Evolutionary conservation across 495 filamentous ascomycete genomes (phyloP).

Genomic region (Haplographium delicatum): DNA sequence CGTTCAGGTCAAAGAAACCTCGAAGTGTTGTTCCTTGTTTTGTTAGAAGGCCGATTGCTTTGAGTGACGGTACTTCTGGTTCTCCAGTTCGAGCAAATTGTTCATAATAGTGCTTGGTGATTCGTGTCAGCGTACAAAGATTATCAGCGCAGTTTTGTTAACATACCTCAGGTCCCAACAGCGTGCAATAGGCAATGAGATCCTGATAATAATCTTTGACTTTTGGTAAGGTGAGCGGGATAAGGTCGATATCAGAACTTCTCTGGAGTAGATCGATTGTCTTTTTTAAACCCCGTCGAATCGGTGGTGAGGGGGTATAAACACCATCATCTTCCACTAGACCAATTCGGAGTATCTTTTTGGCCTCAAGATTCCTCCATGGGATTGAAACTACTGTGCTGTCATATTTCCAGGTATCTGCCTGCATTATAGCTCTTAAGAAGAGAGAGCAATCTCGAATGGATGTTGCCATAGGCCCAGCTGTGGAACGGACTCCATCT

Average conservation of each 20-base stretch:
- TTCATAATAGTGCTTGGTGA: constrained; percentile 13
- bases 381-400: not conserved
- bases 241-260: not conserved
- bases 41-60: not conserved
- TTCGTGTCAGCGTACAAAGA: not conserved
- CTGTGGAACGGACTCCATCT: constrained; percentile 32
- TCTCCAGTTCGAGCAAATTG: constrained; percentile 9
- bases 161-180: constrained; percentile 9
- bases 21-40: not conserved
- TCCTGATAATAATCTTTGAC: constrained; percentile 4
- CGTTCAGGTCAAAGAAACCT: constrained; percentile 9
- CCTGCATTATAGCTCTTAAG: constrained; percentile 30
- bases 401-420: constrained; percentile 30
- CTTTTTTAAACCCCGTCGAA: constrained; percentile 3
- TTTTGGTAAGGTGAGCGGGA: constrained; percentile 4
- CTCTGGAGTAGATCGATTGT: not conserved
- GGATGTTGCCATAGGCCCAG: constrained; percentile 37
- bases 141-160: not conserved
- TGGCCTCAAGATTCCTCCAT: constrained; percentile 1
- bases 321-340: constrained; percentile 6
- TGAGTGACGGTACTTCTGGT: constrained; percentile 4
- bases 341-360: constrained; percentile 7
- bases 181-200: not conserved
- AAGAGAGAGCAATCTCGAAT: constrained; percentile 33
- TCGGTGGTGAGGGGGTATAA: constrained; percentile 14